Evolutionary conservation across 169 alveolate species (phyloP).

Genomic region (Plasmodium gaboni): DNA sequence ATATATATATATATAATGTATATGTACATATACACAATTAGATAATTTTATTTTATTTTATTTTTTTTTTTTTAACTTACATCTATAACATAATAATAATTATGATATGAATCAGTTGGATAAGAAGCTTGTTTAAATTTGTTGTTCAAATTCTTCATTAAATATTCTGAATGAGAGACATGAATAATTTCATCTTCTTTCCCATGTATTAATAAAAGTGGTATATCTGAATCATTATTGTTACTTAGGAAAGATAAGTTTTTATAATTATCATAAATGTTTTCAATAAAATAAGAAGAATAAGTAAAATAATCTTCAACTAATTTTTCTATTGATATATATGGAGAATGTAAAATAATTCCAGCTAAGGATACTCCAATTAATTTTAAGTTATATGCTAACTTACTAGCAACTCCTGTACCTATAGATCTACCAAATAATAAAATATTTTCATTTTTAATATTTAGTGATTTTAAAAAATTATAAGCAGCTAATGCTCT

Average conservation of each 20-base stretch:
- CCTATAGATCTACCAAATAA: slow-evolving; percentile 91
- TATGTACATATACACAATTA: too few relatives aligned
- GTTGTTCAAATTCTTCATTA: slow-evolving; percentile 80
- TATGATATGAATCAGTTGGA: slow-evolving; percentile 83
- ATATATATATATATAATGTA: neutral
- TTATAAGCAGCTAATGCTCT: slow-evolving; percentile 88
- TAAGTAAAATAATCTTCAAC: slow-evolving; percentile 81
- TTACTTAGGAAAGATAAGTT: slow-evolving; percentile 47
- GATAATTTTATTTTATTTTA: too few relatives aligned
- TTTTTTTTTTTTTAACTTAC: slow-evolving; percentile 45
- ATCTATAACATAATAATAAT: slow-evolving; percentile 81
- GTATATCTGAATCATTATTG: slow-evolving; percentile 77
- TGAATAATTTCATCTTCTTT: slow-evolving; percentile 87
- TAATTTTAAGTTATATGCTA: slow-evolving; percentile 82
- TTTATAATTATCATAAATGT: slow-evolving; percentile 65
- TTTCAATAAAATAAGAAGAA: slow-evolving; percentile 68
- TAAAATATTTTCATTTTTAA: slow-evolving; percentile 81
- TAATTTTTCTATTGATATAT: slow-evolving; percentile 85
- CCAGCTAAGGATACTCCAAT: slow-evolving; percentile 86
- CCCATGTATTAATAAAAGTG: slow-evolving; percentile 88
- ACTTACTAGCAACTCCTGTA: slow-evolving; percentile 89
- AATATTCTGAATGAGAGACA: slow-evolving; percentile 86
- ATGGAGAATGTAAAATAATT: slow-evolving; percentile 89
- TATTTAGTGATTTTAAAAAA: slow-evolving; percentile 84
- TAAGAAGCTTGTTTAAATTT: slow-evolving; percentile 82